Evolutionary conservation across 331 rosid species (phyloP).

Genomic region (Malus hybrid): DNA sequence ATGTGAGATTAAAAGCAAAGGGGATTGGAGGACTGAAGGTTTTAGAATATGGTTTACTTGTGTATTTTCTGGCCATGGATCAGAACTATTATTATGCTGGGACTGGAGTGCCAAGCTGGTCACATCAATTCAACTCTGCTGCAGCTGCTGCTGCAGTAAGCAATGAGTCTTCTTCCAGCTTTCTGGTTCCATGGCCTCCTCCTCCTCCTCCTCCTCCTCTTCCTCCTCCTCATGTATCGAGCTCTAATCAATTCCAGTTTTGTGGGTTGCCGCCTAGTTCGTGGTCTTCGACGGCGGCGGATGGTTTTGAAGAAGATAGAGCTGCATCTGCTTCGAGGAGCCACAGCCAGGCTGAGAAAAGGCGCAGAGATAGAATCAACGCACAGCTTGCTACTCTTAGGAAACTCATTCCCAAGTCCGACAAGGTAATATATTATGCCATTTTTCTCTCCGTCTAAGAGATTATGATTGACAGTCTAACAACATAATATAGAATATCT

Average conservation of each 20-base stretch:
- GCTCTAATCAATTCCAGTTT: conserved; percentile 39
- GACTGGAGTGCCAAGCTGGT: conserved; percentile 23
- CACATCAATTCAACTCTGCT: conserved; percentile 9
- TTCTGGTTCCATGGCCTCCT: conserved; percentile 33
- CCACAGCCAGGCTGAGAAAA: conserved; percentile 93
- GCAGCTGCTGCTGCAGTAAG: not conserved
- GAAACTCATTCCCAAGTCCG: conserved; percentile 85
- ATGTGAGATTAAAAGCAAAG: conserved; percentile 36
- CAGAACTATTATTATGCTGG: conserved; percentile 35
- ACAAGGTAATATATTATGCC: conserved; percentile 46
- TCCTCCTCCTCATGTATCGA: conserved; percentile 20
- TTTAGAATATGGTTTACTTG: not conserved
- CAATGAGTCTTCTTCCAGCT: conserved; percentile 22
- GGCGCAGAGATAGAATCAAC: conserved; percentile 89
- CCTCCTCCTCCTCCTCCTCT: not conserved
- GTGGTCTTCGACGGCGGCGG: conserved; percentile 30
- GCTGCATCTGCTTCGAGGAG: conserved; percentile 67
- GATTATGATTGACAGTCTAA: not conserved
- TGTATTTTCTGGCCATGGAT: conserved; percentile 38
- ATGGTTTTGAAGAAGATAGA: conserved; percentile 38
- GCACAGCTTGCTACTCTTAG: conserved; percentile 88
- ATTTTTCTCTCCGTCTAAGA: no score
- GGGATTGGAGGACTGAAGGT: conserved; percentile 3
- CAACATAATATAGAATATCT: not conserved
- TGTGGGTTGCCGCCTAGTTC: conserved; percentile 33